These are phyloP conservation scores for Cotoneaster glaucophyllus DNA, from an alignment of 306 rosid genomes.

Conservation along the genomic window DNA sequence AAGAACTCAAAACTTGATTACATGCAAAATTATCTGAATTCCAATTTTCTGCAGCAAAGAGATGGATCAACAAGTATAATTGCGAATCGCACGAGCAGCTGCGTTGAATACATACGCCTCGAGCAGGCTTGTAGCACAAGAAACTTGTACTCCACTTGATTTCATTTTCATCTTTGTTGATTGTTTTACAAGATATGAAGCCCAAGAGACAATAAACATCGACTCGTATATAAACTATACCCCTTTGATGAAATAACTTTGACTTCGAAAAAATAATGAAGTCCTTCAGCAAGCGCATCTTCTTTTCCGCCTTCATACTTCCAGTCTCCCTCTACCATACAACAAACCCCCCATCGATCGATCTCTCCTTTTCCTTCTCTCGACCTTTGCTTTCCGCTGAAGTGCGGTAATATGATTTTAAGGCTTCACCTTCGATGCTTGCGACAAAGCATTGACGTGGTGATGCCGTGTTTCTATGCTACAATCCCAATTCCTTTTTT, in stretches of 20 bases:
- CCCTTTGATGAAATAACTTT: neutral
- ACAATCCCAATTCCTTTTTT: slow-evolving; percentile 85
- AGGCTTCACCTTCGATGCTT: neutral
- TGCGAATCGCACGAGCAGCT: too few relatives aligned
- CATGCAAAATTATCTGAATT: too few relatives aligned
- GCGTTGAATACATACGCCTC: too few relatives aligned
- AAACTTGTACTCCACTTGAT: neutral
- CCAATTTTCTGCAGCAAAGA: too few relatives aligned
- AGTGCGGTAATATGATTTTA: neutral
- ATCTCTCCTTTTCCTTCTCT: neutral
- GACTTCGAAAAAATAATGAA: neutral
- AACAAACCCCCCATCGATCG: neutral
- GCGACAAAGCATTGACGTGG: neutral
- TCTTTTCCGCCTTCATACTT: neutral
- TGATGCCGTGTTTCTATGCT: slow-evolving; percentile 13
- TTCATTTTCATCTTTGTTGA: neutral
- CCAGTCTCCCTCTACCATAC: neutral
- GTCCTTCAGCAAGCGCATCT: neutral
- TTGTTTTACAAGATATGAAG: neutral
- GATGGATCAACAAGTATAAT: too few relatives aligned
- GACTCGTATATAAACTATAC: neutral
- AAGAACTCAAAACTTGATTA: too few relatives aligned
- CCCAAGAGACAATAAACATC: neutral
- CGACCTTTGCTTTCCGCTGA: neutral
- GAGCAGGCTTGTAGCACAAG: too few relatives aligned